Percentiles rank a stretch among this genome's conserved stretches.
These are phyloP conservation scores for Aspergillus intermedius DNA, from an alignment of 2,329 filamentous ascomycete genomes.

Conservation along the genomic window DNA sequence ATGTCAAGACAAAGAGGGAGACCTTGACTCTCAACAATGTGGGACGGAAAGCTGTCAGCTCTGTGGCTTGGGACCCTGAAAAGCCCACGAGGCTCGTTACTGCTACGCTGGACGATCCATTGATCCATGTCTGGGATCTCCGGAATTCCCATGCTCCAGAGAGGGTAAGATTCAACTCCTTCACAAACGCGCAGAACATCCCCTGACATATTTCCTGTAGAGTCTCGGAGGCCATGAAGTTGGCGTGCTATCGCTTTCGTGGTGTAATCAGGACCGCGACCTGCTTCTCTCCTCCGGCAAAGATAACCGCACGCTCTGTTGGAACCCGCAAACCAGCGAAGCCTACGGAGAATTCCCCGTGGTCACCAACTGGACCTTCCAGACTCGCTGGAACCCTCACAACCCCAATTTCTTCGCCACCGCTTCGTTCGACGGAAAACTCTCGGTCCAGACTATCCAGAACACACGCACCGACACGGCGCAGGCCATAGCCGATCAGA, in stretches of 20 bases:
- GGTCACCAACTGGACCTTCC: slow-evolving; percentile 99
- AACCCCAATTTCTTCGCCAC: slow-evolving; percentile 91
- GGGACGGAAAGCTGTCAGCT: slow-evolving; percentile 86
- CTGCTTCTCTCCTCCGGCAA: slow-evolving; percentile 90
- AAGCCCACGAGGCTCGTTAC: slow-evolving; percentile 90
- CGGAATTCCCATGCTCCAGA: slow-evolving; percentile 95
- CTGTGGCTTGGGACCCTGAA: slow-evolving; percentile 95
- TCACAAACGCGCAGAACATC: background rate
- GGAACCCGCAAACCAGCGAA: slow-evolving; percentile 91
- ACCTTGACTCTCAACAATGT: slow-evolving; percentile 86
- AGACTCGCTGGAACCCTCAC: slow-evolving; percentile 86
- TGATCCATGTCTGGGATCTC: slow-evolving; percentile 90
- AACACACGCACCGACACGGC: slow-evolving; percentile 73
- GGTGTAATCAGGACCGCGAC: slow-evolving; percentile 87
- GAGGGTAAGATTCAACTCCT: slow-evolving; percentile 31
- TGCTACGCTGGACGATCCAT: slow-evolving; percentile 80
- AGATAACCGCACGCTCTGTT: slow-evolving; percentile 89
- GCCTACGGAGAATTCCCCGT: slow-evolving; percentile 88
- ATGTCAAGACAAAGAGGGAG: slow-evolving; percentile 95
- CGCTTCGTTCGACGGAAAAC: slow-evolving; percentile 95
- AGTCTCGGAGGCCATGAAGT: slow-evolving; percentile 88
- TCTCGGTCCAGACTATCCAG: slow-evolving; percentile 86
- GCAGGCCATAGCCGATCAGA: slow-evolving; percentile 58
- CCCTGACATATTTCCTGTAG: slow-evolving; percentile 33
- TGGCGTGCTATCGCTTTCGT: slow-evolving; percentile 86